Conservation (phyloP, 108 stramenopile genomes). For the Skeletonema tropicum region DNA sequence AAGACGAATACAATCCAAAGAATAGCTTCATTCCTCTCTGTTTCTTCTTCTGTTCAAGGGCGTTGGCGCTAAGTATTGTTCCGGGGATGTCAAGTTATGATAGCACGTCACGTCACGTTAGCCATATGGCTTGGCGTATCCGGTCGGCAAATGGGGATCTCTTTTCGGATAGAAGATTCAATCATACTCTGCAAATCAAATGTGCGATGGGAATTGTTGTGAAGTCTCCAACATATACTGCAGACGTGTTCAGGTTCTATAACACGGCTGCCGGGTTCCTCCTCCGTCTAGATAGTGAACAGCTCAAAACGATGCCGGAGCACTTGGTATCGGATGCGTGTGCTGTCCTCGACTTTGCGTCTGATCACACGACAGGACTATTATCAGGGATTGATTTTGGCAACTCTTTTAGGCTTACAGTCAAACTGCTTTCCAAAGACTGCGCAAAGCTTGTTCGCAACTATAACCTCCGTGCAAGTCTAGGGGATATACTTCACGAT, state of each 20-base stretch:
- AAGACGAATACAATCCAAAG: constrained; percentile 62
- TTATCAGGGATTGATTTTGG: constrained; percentile 69
- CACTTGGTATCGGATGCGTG: constrained; percentile 84
- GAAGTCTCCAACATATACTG: constrained; percentile 70
- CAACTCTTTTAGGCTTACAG: constrained; percentile 71
- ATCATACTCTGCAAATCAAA: constrained; percentile 58
- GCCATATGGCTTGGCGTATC: constrained; percentile 58
- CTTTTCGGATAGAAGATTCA: constrained; percentile 71
- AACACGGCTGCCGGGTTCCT: constrained; percentile 71
- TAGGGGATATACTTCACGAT: constrained; percentile 92
- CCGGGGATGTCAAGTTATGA: constrained; percentile 60
- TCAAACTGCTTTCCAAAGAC: constrained; percentile 74
- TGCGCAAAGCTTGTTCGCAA: constrained; percentile 40
- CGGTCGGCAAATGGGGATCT: constrained; percentile 59
- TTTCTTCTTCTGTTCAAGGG: constrained; percentile 83
- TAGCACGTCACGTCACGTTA: constrained; percentile 59
- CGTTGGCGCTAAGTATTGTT: constrained; percentile 72
- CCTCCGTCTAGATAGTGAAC: constrained; percentile 54
- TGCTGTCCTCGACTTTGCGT: constrained; percentile 65
- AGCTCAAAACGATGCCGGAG: constrained; percentile 76
- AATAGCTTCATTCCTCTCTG: constrained; percentile 86
- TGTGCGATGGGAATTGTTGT: constrained; percentile 69
- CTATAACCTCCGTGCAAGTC: constrained; percentile 88
- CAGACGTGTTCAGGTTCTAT: constrained; percentile 68
- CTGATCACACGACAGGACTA: constrained; percentile 58